A percentile compares a stretch with the other conserved stretches of the same genome.
These are phyloP conservation scores for Corylus avellana DNA, from an alignment of 306 rosid species.

Conservation along the genomic window DNA sequence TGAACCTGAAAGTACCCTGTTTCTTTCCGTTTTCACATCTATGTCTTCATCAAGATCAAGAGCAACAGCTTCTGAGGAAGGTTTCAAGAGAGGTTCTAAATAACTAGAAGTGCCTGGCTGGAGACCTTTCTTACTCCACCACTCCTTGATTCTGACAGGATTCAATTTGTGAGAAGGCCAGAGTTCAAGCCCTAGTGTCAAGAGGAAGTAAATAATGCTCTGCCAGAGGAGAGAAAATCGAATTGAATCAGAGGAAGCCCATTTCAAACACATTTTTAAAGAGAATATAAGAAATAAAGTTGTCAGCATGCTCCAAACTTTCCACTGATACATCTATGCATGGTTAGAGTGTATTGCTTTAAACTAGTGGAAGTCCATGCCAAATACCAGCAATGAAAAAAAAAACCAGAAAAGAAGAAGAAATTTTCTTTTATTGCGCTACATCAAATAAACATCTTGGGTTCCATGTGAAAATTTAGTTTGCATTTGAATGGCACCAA, in stretches of 20 bases:
- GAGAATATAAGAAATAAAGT: neutral
- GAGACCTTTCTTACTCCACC: slow-evolving; percentile 51
- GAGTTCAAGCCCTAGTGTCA: slow-evolving; percentile 76
- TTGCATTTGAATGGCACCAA: neutral
- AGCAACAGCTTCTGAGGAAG: slow-evolving; percentile 46
- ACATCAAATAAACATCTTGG: neutral
- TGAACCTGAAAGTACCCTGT: slow-evolving; percentile 85
- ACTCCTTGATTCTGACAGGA: slow-evolving; percentile 45
- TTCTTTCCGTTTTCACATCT: slow-evolving; percentile 88
- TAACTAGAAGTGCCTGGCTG: slow-evolving; percentile 38
- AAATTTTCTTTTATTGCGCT: neutral
- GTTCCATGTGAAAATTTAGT: neutral
- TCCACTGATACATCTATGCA: neutral
- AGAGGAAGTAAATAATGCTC: slow-evolving; percentile 71
- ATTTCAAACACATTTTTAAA: neutral
- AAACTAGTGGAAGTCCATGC: neutral
- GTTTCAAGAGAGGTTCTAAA: slow-evolving; percentile 65
- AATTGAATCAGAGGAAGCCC: slow-evolving; percentile 32
- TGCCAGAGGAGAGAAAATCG: slow-evolving; percentile 44
- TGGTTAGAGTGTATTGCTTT: neutral
- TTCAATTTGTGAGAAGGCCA: slow-evolving; percentile 64
- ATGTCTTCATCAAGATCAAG: slow-evolving; percentile 67
- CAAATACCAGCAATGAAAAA: neutral
- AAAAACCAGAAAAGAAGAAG: neutral
- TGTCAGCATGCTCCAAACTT: neutral